A percentile compares a stretch with the other conserved stretches of the same genome.
These are phyloP conservation scores for Fusarium ramigenum DNA, from an alignment of 2,329 filamentous ascomycete genomes.

Conservation along the genomic window DNA sequence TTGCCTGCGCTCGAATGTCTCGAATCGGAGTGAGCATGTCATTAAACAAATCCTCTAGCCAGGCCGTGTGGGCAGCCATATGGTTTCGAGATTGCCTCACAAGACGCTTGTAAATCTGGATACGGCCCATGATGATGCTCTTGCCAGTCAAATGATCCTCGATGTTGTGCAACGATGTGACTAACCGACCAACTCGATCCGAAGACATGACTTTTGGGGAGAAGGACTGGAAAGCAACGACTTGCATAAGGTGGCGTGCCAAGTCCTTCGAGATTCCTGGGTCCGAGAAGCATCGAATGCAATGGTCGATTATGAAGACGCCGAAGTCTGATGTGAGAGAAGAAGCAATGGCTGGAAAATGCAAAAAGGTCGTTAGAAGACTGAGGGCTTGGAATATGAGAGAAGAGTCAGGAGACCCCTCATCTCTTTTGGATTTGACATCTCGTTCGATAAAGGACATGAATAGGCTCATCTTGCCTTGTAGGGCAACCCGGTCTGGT, in stretches of 20 bases:
- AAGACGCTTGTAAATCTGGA: slow-evolving; percentile 82
- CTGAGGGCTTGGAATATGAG: slow-evolving; percentile 82
- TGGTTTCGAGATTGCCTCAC: slow-evolving; percentile 73
- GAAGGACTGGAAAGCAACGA: slow-evolving; percentile 84
- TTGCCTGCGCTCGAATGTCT: slow-evolving; percentile 79
- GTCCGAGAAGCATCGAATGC: slow-evolving; percentile 78
- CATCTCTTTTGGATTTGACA: slow-evolving; percentile 68
- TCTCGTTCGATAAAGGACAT: slow-evolving; percentile 87
- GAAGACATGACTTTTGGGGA: slow-evolving; percentile 76
- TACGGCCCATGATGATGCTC: slow-evolving; percentile 78
- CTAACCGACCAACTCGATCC: slow-evolving; percentile 74
- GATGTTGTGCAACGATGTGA: slow-evolving; percentile 76
- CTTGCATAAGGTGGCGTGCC: slow-evolving; percentile 80
- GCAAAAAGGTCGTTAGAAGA: slow-evolving; percentile 79
- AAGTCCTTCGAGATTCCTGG: slow-evolving; percentile 77
- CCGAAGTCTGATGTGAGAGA: slow-evolving; percentile 82
- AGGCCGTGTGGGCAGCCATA: slow-evolving; percentile 78
- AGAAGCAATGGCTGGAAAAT: slow-evolving; percentile 75
- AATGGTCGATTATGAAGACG: slow-evolving; percentile 81
- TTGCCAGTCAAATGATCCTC: slow-evolving; percentile 81
- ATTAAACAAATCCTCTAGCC: slow-evolving; percentile 83
- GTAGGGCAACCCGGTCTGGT: slow-evolving; percentile 76
- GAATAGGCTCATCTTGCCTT: slow-evolving; percentile 79
- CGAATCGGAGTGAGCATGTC: slow-evolving; percentile 82
- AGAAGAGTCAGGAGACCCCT: slow-evolving; percentile 69